Base-by-base conservation (phyloP, 148 eudicot species). In the Mesembryanthemum crystallinum region DNA sequence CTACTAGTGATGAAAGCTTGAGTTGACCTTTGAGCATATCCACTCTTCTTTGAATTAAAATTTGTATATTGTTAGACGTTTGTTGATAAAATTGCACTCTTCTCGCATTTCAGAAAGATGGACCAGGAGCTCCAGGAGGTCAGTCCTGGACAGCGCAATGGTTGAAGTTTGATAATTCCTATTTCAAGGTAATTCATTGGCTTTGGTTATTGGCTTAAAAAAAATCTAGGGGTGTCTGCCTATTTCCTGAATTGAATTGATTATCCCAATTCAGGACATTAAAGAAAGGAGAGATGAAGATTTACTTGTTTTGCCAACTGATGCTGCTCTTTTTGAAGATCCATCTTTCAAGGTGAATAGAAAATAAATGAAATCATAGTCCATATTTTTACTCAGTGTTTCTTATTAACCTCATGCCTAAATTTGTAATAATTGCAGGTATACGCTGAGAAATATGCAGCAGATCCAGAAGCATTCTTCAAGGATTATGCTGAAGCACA, bases 61-160 rank as follows among this genome's bases (percentile, higher is more conserved):
- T 21, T 5, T 9, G 6, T 8, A 45, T 45, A 45, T 45, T 6
- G 7, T 45, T 8, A 45, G 49, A 45, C 14, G 14, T 11, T 71
- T 52, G 21, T 51, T 67, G 5, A 28, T 58, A 32, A 10, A 49
- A 52, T 15, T 73, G 64, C 29, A 43, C 20, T 27, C 33, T 64
- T 33, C 33, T 77, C 63, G 29, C 77, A 42, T 83, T 71, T 74
- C 91, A 95, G 98, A 95, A 95, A 90, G 98, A 90, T 65, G 98
- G 98, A 61, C 98, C 98, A 27, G 98, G 98, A 82, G 93, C 96
- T 49, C 98, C 97, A 66, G 98, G 98, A 71, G 98, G 98, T 51
- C 97, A 92, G 68, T 95, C 98, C 54, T 95, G 98, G 98, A 95
- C 98, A 39, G 90, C 54, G 43, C 86, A 95, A 81, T 95, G 98